These are phyloP conservation scores for Penicillium diatomitis DNA, from an alignment of 495 filamentous ascomycete genomes.

Conservation along the genomic window DNA sequence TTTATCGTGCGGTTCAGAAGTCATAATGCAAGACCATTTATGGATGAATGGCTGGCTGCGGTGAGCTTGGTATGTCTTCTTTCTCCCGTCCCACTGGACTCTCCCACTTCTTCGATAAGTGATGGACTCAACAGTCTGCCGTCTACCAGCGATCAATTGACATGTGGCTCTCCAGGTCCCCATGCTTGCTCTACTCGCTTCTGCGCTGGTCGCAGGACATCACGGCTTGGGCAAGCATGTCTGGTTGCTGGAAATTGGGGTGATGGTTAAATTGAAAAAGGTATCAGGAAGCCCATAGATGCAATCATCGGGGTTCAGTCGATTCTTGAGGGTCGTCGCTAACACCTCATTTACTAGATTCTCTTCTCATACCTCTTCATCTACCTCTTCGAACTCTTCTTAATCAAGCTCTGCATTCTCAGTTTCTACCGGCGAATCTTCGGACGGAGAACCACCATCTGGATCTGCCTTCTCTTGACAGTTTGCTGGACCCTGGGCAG, in stretches of 20 bases:
- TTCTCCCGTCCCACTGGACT: background rate
- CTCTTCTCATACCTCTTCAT: slow-evolving; percentile 11
- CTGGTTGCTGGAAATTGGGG: slow-evolving; percentile 3
- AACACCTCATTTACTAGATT: background rate
- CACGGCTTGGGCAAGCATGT: slow-evolving; percentile 14
- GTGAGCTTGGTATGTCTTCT: background rate
- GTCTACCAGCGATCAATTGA: too few relatives aligned
- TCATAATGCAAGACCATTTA: background rate
- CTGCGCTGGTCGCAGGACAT: slow-evolving; percentile 1
- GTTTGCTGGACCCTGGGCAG: slow-evolving; percentile 8
- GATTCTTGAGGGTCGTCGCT: too few relatives aligned
- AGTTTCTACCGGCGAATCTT: slow-evolving; percentile 22
- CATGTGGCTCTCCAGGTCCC: background rate
- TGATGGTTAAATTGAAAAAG: slow-evolving; percentile 6
- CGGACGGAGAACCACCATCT: slow-evolving; percentile 8
- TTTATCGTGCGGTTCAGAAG: slow-evolving; percentile 5
- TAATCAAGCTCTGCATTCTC: slow-evolving; percentile 15
- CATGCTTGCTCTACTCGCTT: background rate
- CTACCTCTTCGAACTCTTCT: slow-evolving; percentile 11
- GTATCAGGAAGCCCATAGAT: background rate
- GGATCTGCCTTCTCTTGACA: slow-evolving; percentile 3
- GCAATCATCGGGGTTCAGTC: too few relatives aligned
- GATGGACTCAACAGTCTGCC: too few relatives aligned
- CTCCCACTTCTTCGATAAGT: background rate
- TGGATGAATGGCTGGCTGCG: slow-evolving; percentile 9